Evolutionary conservation across 805 yeast genomes (phyloP).

Genomic region (Nakazawaea ishiwadae): DNA sequence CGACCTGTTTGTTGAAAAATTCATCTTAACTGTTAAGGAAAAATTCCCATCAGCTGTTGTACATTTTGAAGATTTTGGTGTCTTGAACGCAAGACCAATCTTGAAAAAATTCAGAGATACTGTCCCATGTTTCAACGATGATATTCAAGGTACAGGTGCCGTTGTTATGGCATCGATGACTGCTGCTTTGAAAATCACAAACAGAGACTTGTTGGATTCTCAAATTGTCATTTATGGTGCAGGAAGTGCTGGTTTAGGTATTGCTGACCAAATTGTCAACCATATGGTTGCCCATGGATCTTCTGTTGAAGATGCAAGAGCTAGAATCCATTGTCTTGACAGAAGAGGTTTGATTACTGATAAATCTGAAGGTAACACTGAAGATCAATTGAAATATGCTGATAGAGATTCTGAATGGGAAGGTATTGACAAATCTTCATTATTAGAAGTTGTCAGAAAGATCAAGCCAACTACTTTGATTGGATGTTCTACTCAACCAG

Average conservation of each 20-base stretch:
- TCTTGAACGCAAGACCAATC: constrained; percentile 80
- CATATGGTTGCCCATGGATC: constrained; percentile 84
- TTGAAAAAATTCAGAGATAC: constrained; percentile 68
- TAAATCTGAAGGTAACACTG: constrained; percentile 38
- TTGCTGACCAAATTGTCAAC: constrained; percentile 89
- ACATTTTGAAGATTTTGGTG: constrained; percentile 97
- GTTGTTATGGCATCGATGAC: constrained; percentile 94
- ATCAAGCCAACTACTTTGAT: constrained; percentile 89
- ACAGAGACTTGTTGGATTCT: constrained; percentile 58
- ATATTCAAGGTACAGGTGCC: constrained; percentile 98
- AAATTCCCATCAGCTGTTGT: constrained; percentile 87
- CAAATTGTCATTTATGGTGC: constrained; percentile 86
- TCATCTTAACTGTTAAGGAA: constrained; percentile 64
- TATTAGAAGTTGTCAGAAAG: constrained; percentile 60
- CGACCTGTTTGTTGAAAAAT: constrained; percentile 78
- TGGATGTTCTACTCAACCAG: constrained; percentile 94
- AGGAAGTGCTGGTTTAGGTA: constrained; percentile 95
- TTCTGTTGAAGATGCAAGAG: constrained; percentile 66
- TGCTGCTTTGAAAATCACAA: constrained; percentile 81
- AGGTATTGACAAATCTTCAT: constrained; percentile 63
- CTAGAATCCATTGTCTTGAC: constrained; percentile 76
- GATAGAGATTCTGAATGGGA: constrained; percentile 70
- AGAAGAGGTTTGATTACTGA: constrained; percentile 75
- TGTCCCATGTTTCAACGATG: constrained; percentile 92
- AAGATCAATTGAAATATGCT: constrained; percentile 70